Conservation (phyloP, 768 basidiomycete genomes). For the Filobasidium wieringae region DNA sequence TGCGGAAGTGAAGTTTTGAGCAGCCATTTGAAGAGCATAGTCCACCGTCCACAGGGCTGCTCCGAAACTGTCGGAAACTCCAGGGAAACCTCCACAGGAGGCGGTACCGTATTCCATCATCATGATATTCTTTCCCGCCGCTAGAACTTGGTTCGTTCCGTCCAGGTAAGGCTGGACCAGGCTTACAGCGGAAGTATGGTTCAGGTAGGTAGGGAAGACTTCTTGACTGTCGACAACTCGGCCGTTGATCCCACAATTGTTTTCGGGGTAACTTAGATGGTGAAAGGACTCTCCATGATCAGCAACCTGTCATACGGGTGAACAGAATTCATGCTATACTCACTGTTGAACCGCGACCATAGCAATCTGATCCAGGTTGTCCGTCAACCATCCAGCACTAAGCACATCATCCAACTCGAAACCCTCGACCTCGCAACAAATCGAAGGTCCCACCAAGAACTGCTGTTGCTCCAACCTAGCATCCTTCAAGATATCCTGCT, state of each 20-base stretch:
- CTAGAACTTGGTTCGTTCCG: slow-evolving; percentile 43
- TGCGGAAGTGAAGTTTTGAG: slow-evolving; percentile 47
- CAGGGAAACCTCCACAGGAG: slow-evolving; percentile 46
- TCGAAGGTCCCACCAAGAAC: slow-evolving; percentile 54
- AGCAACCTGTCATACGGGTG: not conserved
- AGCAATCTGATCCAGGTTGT: slow-evolving; percentile 28
- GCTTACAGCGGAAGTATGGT: slow-evolving; percentile 47
- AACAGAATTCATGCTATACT: not conserved
- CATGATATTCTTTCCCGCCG: slow-evolving; percentile 42
- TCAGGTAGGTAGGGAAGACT: slow-evolving; percentile 48
- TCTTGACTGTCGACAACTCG: slow-evolving; percentile 37
- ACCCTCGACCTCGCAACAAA: slow-evolving; percentile 44
- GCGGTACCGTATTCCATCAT: slow-evolving; percentile 63
- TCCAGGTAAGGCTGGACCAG: slow-evolving; percentile 49
- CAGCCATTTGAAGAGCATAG: slow-evolving; percentile 52
- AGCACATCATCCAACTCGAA: slow-evolving; percentile 45
- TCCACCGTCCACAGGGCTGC: slow-evolving; percentile 53
- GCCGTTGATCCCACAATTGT: slow-evolving; percentile 40
- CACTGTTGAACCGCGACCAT: slow-evolving; percentile 38
- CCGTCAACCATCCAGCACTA: slow-evolving; percentile 32
- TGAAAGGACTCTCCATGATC: not conserved
- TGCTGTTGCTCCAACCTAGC: slow-evolving; percentile 42
- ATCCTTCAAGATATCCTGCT: slow-evolving; percentile 43
- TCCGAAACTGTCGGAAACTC: slow-evolving; percentile 51
- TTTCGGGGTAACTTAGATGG: slow-evolving; percentile 23